A percentile compares a stretch with the other conserved stretches of the same genome.
Conservation (phyloP, 306 rosid species). For the Clitoria ternatea region DNA sequence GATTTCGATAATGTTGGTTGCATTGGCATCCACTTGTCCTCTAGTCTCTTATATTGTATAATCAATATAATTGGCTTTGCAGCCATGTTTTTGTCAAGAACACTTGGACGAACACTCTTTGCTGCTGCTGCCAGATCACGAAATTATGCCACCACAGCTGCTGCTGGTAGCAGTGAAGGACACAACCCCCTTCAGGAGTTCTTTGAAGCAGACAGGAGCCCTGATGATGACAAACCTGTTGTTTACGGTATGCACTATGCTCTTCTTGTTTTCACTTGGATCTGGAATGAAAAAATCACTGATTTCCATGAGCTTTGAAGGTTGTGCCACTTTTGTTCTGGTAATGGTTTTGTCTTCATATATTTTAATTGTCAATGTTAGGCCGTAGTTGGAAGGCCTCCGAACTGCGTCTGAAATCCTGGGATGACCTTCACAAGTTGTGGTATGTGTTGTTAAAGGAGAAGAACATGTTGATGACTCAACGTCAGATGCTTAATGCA, state of each 20-base stretch:
- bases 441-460: constrained; percentile 89
- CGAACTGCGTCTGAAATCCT: constrained; percentile 79
- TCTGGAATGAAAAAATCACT: neutral
- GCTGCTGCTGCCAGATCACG: too few species aligned
- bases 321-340: neutral
- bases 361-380: constrained; percentile 10
- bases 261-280: neutral
- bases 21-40: too few species aligned
- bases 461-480: constrained; percentile 90
- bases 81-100: too few species aligned
- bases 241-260: constrained; percentile 52
- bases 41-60: too few species aligned
- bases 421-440: constrained; percentile 87
- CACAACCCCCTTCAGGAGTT: constrained; percentile 70
- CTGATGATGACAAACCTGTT: constrained; percentile 63
- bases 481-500: constrained; percentile 86
- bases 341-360: neutral
- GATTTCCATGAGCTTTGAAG: neutral
- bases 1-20: too few species aligned
- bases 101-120: too few species aligned
- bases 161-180: too few species aligned
- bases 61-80: too few species aligned
- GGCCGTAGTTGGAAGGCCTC: constrained; percentile 93
- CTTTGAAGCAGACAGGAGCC: constrained; percentile 61
- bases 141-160: too few species aligned